Base-by-base conservation (phyloP, 352 stramenopile genomes). In the Phytophthora fragariaefolia region DNA sequence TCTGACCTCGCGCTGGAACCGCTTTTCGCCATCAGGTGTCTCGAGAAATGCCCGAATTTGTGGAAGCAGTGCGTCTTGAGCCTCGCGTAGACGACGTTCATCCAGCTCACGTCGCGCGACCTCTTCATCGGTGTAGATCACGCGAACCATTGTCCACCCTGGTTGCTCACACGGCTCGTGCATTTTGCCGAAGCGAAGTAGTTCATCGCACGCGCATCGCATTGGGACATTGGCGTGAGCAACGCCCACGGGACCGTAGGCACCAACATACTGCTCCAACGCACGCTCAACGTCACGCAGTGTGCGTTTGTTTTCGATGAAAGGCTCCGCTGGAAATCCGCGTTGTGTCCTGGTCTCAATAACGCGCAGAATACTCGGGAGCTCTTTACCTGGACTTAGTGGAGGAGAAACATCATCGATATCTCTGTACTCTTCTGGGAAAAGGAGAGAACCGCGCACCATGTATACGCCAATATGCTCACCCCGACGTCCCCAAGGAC, bases 281-380 rank as follows among this genome's bases (percentile, higher is more conserved):
- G 85, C 85, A 18, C 77, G 77, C 9, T 67, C 69, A 0, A 94
- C 80, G 1, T 79, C 79, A 12, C 27, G 34, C 10, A 66, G 28
- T 0, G 48, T 66, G 18, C 69, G 73, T 7, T 72, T 66, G 49
- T 82, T 75, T 12, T 63, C 60, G n/a, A 76, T 46, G 75, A 94
- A 94, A 4, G 74, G 68, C 40, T 91, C 85, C 1, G 79, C 49
- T 42, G 81, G 76, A 45, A 94, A 94, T 1, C 85, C 83, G 22
- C 89, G 83, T 20, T 77, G 64, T 52, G 89, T 87, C 6, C 85
- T 82, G 22, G 71, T 92, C 60, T 77, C 49, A 6, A 94, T 73
- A n/a, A 94, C 85, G 17, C 69, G 72, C 34, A 87, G 47, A 38
- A 94, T 73, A 49, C 79, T 86, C 5, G 85, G 85, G n/a, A 92